Evolutionary conservation across 1,284 basidiomycete genomes (phyloP).

Genomic region (Melampsora americana): DNA sequence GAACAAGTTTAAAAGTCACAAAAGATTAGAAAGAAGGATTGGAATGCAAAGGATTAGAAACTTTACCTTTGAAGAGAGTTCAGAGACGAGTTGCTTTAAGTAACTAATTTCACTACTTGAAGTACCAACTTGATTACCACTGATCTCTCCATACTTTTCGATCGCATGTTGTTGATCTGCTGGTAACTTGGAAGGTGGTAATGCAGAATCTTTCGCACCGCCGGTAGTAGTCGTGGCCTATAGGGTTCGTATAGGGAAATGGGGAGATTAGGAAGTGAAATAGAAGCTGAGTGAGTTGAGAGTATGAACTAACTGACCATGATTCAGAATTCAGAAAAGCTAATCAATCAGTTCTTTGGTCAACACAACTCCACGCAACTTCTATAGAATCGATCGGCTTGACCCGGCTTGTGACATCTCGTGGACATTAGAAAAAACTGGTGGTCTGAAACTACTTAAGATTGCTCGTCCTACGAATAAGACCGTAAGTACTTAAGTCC

Average conservation of each 20-base stretch:
- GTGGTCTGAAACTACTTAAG: too few relatives aligned
- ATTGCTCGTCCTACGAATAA: too few relatives aligned
- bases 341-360: neutral
- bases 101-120: slow-evolving; percentile 24
- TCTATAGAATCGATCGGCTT: too few relatives aligned
- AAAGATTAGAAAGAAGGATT: too few relatives aligned
- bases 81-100: slow-evolving; percentile 35
- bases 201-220: slow-evolving; percentile 26
- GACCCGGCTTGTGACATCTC: too few relatives aligned
- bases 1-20: neutral
- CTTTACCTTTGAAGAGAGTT: slow-evolving; percentile 28
- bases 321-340: neutral
- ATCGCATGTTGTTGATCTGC: slow-evolving; percentile 32
- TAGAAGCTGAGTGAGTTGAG: slow-evolving; percentile 19
- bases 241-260: neutral
- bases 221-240: slow-evolving; percentile 41
- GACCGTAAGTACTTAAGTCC: too few relatives aligned
- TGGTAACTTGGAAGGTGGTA: slow-evolving; percentile 37
- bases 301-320: neutral
- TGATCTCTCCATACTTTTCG: slow-evolving; percentile 25
- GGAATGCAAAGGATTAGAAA: neutral
- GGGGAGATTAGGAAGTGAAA: slow-evolving; percentile 24
- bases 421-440: too few relatives aligned
- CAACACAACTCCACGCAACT: too few relatives aligned
- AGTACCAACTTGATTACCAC: slow-evolving; percentile 9